These are phyloP conservation scores for Geum urbanum DNA, from an alignment of 306 rosid genomes.

Conservation along the genomic window DNA sequence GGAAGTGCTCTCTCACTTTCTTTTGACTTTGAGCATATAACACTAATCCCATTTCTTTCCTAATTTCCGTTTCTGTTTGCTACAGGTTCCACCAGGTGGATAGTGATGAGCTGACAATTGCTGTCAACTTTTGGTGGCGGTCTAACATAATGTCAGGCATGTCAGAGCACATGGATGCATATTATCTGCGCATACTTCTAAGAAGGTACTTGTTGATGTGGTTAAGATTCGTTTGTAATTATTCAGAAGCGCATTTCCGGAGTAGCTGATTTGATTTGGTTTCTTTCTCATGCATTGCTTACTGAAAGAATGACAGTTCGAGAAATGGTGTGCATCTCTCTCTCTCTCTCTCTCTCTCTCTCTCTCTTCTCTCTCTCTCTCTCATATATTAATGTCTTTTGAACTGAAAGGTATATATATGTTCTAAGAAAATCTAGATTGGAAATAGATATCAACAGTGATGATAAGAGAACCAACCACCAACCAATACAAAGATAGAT, in stretches of 20 bases:
- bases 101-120: constrained; percentile 84
- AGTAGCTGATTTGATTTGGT: constrained; percentile 41
- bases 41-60: background rate
- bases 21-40: background rate
- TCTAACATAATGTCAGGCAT: constrained; percentile 62
- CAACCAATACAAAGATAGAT: background rate
- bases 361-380: background rate
- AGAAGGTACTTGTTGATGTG: constrained; percentile 59
- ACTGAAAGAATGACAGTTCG: constrained; percentile 66
- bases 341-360: constrained; percentile 2
- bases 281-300: constrained; percentile 32
- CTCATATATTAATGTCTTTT: background rate
- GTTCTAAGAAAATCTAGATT: background rate
- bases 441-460: background rate
- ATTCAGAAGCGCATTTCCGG: constrained; percentile 7
- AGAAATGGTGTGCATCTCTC: constrained; percentile 67
- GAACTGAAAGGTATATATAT: background rate
- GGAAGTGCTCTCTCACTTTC: constrained; percentile 16
- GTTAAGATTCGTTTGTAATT: constrained; percentile 23
- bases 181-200: constrained; percentile 77
- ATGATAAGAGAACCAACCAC: background rate
- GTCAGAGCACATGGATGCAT: constrained; percentile 89
- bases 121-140: constrained; percentile 94
- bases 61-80: constrained; percentile 9
- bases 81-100: constrained; percentile 92